Base-by-base conservation (phyloP, 208 protist genomes). In the Leishmania braziliensis region DNA sequence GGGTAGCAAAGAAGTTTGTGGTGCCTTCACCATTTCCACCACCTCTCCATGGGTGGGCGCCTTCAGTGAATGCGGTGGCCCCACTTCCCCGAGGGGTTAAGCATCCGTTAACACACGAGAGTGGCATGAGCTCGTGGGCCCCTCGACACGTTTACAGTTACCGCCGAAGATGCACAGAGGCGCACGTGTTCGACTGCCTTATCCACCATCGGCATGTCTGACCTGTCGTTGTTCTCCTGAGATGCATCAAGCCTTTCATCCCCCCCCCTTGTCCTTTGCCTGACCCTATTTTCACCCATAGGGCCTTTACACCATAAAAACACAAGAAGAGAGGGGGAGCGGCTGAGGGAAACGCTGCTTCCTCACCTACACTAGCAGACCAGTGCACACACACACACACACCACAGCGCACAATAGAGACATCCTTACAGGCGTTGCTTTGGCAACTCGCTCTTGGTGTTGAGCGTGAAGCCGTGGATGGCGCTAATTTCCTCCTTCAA, bases 381-480 rank as follows among this genome's bases (percentile, higher is more conserved):
- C 43, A 72, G 43, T 71, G 66, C 66, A 20, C 33, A 70, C 36
- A 0, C 0, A 70, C n/a, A 0, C 58, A 63, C 58, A 63, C 39
- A 71, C 66, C n/a, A 33, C 4, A n/a, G 16, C 36, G n/a, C 16
- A 12, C 39, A 70, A 12, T 0, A 23, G 36, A 1, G 39, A 71
- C 14, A 50, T 16, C 0, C 16, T 26, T 48, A 16, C 70, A 10
- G 14, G 16, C 26, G 26, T 51, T 33, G 8, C 48, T 5, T 39
- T 60, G 4, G 1, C 70, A 68, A 81, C 60, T 78, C 71, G 62
- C 83, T 71, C 62, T 77, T 81, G 0, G 93, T 96, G 36, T 92
- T 91, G 16, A 98, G 87, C 20, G 93, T 95, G 80, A 98, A 95
- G 71, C 93, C 95, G 84, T 98, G 95, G 63, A 98, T 96, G 23